A percentile compares a stretch with the other conserved stretches of the same genome.
phyloP scores from a whole-genome alignment of 176 grass and related monocot species.

The Pontederia paniculata region DNA sequence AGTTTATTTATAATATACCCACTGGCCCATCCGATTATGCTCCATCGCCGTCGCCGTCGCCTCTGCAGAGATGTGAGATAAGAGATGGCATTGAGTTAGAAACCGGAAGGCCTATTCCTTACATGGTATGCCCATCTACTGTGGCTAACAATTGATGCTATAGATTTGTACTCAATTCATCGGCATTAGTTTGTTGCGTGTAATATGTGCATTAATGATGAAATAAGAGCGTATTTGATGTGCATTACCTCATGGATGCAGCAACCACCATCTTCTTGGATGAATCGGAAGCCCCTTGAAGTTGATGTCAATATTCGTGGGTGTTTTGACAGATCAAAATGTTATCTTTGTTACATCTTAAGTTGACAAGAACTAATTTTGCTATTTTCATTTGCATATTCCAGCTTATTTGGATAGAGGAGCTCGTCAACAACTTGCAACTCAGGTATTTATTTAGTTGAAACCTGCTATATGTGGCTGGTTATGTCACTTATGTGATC shows the following conservation, averaged over 20 bases:
- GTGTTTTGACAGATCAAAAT: slow-evolving; percentile 2
- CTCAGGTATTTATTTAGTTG: slow-evolving; percentile 42
- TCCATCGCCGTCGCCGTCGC: too few relatives aligned
- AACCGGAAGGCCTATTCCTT: slow-evolving; percentile 47
- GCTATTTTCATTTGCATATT: too few relatives aligned
- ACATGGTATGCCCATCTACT: slow-evolving; percentile 41
- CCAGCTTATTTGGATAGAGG: slow-evolving; percentile 27
- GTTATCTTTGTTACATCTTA: too few relatives aligned
- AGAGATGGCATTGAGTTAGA: slow-evolving; percentile 63
- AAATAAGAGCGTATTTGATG: not conserved
- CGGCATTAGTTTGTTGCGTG: not conserved
- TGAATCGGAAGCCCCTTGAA: slow-evolving; percentile 54
- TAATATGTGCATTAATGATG: not conserved
- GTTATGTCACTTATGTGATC: not conserved
- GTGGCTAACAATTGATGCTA: not conserved
- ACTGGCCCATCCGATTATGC: slow-evolving; percentile 80
- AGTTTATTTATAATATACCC: slow-evolving; percentile 75
- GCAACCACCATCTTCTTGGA: slow-evolving; percentile 75
- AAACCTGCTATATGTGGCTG: not conserved
- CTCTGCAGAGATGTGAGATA: slow-evolving; percentile 47
- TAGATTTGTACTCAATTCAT: not conserved
- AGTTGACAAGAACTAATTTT: slow-evolving; percentile 28
- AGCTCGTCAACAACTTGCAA: slow-evolving; percentile 37
- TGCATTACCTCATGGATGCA: slow-evolving; percentile 23
- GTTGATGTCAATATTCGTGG: slow-evolving; percentile 93